These are phyloP conservation scores for Botrytis squamosa DNA, from an alignment of 2,329 filamentous ascomycete species.

Conservation along the genomic window DNA sequence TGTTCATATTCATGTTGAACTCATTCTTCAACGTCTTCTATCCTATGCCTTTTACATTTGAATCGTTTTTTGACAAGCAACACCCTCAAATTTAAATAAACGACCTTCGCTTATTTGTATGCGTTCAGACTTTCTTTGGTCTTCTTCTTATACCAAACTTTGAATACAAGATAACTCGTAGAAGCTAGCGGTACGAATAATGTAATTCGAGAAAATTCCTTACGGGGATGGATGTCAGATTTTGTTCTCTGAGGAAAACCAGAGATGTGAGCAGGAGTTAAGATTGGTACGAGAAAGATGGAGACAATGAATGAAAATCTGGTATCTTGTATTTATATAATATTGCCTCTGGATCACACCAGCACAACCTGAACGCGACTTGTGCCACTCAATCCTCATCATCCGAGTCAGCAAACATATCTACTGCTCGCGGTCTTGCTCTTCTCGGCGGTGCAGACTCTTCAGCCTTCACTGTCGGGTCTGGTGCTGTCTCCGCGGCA, in stretches of 20 bases:
- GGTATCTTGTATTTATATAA: background rate
- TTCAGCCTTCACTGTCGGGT: background rate
- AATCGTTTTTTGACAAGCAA: background rate
- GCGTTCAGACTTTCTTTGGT: too few species aligned
- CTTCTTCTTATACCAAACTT: background rate
- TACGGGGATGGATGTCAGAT: background rate
- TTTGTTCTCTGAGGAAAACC: background rate
- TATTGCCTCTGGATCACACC: background rate
- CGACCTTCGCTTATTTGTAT: background rate
- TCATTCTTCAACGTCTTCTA: background rate
- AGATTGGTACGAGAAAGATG: background rate
- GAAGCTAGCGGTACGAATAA: background rate
- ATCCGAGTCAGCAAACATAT: slow-evolving; percentile 84
- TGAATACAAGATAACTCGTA: background rate
- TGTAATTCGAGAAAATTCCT: background rate
- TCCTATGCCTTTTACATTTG: background rate
- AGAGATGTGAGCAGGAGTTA: background rate
- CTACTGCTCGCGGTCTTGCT: slow-evolving; percentile 64
- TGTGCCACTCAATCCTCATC: slow-evolving; percentile 36
- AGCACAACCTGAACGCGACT: too few species aligned
- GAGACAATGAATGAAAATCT: background rate
- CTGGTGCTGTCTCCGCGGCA: background rate
- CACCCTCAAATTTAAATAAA: background rate
- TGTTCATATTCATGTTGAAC: background rate
- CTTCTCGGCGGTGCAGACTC: slow-evolving; percentile 28